Evolutionary conservation across 1,284 basidiomycete species (phyloP), one percentile per base, ranked within the genome.

Genomic region (Moesziomyces aphidis): DNA sequence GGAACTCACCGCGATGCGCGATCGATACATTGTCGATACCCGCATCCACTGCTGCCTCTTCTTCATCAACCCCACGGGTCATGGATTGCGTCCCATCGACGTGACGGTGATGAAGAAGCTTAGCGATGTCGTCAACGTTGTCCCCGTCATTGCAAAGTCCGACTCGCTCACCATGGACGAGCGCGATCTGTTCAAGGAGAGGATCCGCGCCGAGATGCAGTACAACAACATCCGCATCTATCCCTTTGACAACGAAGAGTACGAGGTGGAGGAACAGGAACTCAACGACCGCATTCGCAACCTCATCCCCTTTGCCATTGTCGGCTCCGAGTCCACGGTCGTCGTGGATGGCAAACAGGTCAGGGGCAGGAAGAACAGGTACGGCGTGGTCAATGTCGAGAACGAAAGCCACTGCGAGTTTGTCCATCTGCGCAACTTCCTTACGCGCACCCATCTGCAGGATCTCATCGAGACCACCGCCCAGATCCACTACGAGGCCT

Each of bases 61-160:
- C 90, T 98, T 99, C 88, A 96, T 99, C 89, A 95, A 93, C 86
- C 82, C 82, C 10, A 82, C 83, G 19, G 82, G 83, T 6, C 83
- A 84, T 50, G 78, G 79, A 4, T 61, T 84, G 34, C 72, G 77
- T 15, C 65, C 79, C 77, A 96, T 99, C 84, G 97, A 99, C 83
- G 92, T 98, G 52, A 95, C 94, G 78, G 96, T 99, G 75, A 94
- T 99, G 91, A 98, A 98, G 89, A 98, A 97, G 88, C 88, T 99
- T 60, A 92, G 91, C 85, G 96, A 99, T 85, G 96, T 99, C 44
- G 96, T 97, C 86, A 99, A 99, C 82, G 96, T 99, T 51, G 95
- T 99, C 7, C 97, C 96, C 15, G 93, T 99, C 69, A 98, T 99
- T 84, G 96, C 97, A 80, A 99, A 99, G 89, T 89, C 93, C n/a